Percentiles rank a stretch among this genome's conserved stretches.
Conservation (phyloP, 768 basidiomycete species). For the Termitomyces sp. region DNA sequence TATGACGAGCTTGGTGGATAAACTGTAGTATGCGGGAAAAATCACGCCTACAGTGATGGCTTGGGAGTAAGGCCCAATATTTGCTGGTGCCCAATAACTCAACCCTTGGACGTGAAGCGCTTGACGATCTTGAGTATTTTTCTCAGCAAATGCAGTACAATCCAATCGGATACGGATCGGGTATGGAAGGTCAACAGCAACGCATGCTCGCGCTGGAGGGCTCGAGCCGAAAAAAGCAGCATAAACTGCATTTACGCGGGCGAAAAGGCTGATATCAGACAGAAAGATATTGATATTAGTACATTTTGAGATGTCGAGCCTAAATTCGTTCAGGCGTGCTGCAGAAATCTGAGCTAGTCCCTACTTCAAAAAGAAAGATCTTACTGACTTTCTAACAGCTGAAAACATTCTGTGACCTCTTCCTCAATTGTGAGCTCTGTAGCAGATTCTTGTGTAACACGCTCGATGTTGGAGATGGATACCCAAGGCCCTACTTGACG, state of each 20-base stretch:
- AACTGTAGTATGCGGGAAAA: neutral
- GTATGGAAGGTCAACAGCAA: slow-evolving; percentile 66
- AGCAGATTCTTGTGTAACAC: slow-evolving; percentile 5
- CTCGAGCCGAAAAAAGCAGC: slow-evolving; percentile 80
- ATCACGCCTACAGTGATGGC: slow-evolving; percentile 63
- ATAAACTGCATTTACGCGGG: slow-evolving; percentile 73
- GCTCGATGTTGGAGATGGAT: slow-evolving; percentile 53
- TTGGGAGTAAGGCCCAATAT: slow-evolving; percentile 98
- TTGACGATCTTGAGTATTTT: slow-evolving; percentile 39
- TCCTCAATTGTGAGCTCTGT: slow-evolving; percentile 49
- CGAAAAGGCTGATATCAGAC: slow-evolving; percentile 77
- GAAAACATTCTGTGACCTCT: slow-evolving; percentile 70
- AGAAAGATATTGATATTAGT: slow-evolving; percentile 80
- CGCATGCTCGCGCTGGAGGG: slow-evolving; percentile 93
- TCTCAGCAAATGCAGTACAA: slow-evolving; percentile 65
- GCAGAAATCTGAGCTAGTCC: neutral
- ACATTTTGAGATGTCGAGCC: slow-evolving; percentile 52
- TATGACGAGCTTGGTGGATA: slow-evolving; percentile 21
- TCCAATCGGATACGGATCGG: slow-evolving; percentile 64
- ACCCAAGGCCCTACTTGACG: slow-evolving; percentile 59
- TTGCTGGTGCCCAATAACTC: slow-evolving; percentile 99
- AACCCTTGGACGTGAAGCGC: slow-evolving; percentile 92
- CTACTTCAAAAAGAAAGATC: neutral
- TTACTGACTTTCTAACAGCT: slow-evolving; percentile 50
- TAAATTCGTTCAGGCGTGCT: slow-evolving; percentile 50